These are phyloP conservation scores for Mortierella sp. DNA, from an alignment of 371 early-diverging fungal species.

Conservation along the genomic window DNA sequence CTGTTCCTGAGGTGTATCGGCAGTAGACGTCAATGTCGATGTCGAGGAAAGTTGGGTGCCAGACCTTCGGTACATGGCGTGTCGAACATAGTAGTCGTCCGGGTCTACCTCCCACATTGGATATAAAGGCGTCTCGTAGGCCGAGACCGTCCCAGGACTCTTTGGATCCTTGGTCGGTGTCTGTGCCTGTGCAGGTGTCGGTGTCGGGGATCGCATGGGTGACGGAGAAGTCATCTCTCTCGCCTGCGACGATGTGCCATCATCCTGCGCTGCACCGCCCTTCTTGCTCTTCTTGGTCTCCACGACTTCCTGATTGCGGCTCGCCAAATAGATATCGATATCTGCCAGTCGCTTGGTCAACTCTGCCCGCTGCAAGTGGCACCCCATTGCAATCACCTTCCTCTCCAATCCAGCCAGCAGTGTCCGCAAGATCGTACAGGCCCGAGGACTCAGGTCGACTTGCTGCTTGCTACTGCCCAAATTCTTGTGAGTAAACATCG, in stretches of 20 bases:
- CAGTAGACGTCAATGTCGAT: neutral
- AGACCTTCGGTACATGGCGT: neutral
- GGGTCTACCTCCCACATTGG: neutral
- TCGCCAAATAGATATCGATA: neutral
- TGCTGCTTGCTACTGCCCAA: neutral
- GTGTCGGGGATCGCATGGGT: neutral
- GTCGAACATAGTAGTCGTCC: neutral
- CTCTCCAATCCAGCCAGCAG: constrained; percentile 27
- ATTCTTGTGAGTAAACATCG: constrained; percentile 18
- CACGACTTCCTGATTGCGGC: neutral
- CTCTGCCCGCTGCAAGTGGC: constrained; percentile 34
- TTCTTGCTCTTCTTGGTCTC: neutral
- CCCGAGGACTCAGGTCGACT: constrained; percentile 9
- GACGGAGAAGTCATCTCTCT: neutral
- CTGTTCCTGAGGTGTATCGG: neutral
- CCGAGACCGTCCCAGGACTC: neutral
- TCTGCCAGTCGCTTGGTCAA: constrained; percentile 18
- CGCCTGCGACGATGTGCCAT: neutral
- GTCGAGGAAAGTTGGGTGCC: neutral
- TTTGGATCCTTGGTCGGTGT: neutral
- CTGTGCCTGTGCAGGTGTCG: neutral
- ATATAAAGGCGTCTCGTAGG: neutral
- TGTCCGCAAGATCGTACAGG: constrained; percentile 37
- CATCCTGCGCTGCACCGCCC: neutral
- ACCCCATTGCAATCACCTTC: constrained; percentile 44